Evolutionary conservation across 2,329 filamentous ascomycete genomes (phyloP), one percentile per base, ranked within the genome.

Genomic region (Chaetomium sp.): DNA sequence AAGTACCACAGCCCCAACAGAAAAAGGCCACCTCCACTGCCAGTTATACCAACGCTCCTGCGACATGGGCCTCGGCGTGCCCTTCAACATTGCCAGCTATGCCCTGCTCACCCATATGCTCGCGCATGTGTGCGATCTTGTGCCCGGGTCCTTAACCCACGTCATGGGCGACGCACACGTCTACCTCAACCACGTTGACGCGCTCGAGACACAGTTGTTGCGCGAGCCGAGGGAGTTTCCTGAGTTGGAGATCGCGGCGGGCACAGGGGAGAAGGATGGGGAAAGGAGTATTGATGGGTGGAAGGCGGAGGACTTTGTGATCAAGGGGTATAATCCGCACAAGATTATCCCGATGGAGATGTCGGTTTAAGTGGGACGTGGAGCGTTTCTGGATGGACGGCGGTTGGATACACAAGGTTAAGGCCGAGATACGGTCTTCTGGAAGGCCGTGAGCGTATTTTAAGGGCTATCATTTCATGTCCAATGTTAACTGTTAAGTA

Each of bases 91-190:
- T 66, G 94, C 92, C 1, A 89, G 84, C 61, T 99, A 99, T 73
- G 91, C 94, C 37, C 76, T 99, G 55, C 76, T 99, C 42, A 96
- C 91, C 43, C 91, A 97, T 71, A 97, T 99, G 87, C 75, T 99
- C 47, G 92, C 94, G 0, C 86, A 91, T 68, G 90, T 88, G 9
- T 91, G 88, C 67, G 86, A 91, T 63, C 72, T 99, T 53, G 81
- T 89, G 0, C 91, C 94, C 0, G 94, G 92, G 0, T 92, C 83
- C 51, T 79, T 99, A 59, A 94, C 91, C 41, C 94, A 97, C 71
- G 91, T 91, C 49, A 95, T 99, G 91, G 94, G 94, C 11, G 94
- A 99, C 71, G 90, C 92, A n/a, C 94, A 99, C 71, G 86, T 99
- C 1, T 99, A 99, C 72, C 73, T 87, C 6, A 92, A 99, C 70